Conservation (phyloP, 2,329 filamentous ascomycete species). For the Clarireedia homoeocarpa region DNA sequence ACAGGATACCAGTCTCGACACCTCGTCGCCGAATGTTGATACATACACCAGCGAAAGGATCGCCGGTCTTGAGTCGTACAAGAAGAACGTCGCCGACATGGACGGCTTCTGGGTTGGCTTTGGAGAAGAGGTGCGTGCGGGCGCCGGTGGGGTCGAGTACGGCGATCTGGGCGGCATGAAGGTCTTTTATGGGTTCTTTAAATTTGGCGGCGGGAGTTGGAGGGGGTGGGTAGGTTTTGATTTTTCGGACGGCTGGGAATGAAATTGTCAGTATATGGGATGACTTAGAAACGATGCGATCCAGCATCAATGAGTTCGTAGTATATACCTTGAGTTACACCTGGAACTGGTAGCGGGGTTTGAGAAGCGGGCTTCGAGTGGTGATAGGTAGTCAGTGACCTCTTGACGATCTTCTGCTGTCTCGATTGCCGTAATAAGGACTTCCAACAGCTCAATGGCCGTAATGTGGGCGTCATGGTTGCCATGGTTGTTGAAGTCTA, state of each 20-base stretch:
- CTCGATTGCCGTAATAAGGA: slow-evolving; percentile 51
- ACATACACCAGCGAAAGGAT: slow-evolving; percentile 85
- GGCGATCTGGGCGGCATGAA: slow-evolving; percentile 62
- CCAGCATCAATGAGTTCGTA: slow-evolving; percentile 5
- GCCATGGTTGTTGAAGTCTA: slow-evolving; percentile 20
- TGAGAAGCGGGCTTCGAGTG: slow-evolving; percentile 28
- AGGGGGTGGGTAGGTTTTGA: slow-evolving; percentile 44
- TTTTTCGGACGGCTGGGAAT: slow-evolving; percentile 34
- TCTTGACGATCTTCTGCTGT: slow-evolving; percentile 37
- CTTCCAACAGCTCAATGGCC: slow-evolving; percentile 67
- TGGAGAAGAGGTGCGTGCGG: slow-evolving; percentile 73
- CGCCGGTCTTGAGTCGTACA: slow-evolving; percentile 74
- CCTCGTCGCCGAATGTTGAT: slow-evolving; percentile 82
- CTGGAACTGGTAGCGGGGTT: slow-evolving; percentile 11
- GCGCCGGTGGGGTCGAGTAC: slow-evolving; percentile 78
- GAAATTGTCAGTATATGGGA: slow-evolving; percentile 6
- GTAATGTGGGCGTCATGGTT: slow-evolving; percentile 35
- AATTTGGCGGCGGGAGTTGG: slow-evolving; percentile 47
- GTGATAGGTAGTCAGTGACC: slow-evolving; percentile 44
- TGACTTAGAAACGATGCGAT: slow-evolving; percentile 12
- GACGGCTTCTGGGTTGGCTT: slow-evolving; percentile 67
- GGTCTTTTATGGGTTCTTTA: slow-evolving; percentile 59
- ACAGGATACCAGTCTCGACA: slow-evolving; percentile 77
- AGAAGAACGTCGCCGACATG: slow-evolving; percentile 86
- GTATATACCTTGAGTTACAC: slow-evolving; percentile 7